A percentile compares a stretch with the other conserved stretches of the same genome.
These are phyloP conservation scores for Yamadazyma sp. DNA, from an alignment of 805 yeast genomes.

Conservation along the genomic window DNA sequence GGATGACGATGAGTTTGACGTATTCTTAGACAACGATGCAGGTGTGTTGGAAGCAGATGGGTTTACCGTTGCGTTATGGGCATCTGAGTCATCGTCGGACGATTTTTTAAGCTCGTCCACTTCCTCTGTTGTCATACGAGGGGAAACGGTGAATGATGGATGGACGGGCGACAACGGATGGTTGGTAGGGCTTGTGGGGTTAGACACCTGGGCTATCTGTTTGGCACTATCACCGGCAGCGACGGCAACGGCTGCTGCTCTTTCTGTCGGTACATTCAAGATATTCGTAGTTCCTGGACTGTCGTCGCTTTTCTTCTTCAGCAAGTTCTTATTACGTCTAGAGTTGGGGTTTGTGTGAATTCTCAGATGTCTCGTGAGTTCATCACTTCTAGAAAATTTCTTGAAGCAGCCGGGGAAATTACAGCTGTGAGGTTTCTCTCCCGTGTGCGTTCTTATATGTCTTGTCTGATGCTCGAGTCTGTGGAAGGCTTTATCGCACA, in stretches of 20 bases:
- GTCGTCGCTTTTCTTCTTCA: slow-evolving; percentile 13
- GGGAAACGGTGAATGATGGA: too few species aligned
- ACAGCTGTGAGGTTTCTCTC: slow-evolving; percentile 80
- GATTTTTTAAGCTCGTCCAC: too few species aligned
- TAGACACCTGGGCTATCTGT: too few species aligned
- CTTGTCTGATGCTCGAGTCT: slow-evolving; percentile 77
- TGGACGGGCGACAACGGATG: too few species aligned
- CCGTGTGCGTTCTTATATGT: slow-evolving; percentile 78
- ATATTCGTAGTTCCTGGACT: background rate
- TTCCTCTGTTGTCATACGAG: too few species aligned
- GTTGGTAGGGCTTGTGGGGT: too few species aligned
- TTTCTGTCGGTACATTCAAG: background rate
- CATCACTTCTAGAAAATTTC: slow-evolving; percentile 69
- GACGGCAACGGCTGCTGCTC: background rate
- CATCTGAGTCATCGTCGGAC: too few species aligned
- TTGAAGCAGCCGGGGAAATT: slow-evolving; percentile 69
- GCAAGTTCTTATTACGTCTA: slow-evolving; percentile 52
- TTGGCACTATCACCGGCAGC: background rate
- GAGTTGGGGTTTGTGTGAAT: slow-evolving; percentile 73
- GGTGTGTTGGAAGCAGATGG: too few species aligned
- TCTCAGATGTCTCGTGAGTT: slow-evolving; percentile 68
- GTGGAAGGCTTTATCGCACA: slow-evolving; percentile 73
- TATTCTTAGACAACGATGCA: too few species aligned
- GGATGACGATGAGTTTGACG: too few species aligned
- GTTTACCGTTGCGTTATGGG: too few species aligned